Evolutionary conservation across 108 stramenopile species (phyloP), one percentile per base, ranked within the genome.

Genomic region (Mayamaea pseudoterrestris): DNA sequence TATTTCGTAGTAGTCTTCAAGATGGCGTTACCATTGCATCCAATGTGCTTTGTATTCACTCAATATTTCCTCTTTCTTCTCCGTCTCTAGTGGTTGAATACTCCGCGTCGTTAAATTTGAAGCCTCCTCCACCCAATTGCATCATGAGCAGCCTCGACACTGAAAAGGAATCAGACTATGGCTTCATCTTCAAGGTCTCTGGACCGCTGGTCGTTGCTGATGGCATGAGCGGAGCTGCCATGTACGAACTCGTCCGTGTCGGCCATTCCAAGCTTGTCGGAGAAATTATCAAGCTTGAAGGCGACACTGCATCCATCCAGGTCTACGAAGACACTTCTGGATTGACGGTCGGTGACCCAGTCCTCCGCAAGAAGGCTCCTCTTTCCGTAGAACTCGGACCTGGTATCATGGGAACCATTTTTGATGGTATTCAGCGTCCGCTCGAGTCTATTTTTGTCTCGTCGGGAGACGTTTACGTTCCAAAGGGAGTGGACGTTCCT

Each of bases 391-490:
- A 95, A 60, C 80, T 99, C 18, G 98, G 98, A 27, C 98, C 98
- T 18, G 98, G 98, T 46, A 96, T 99, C 82, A 98, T 98, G 96
- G 96, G 84, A 37, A 93, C 94, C 36, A 99, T 99, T 71, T 98
- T 99, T 68, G 98, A 99, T 71, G 98, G 98, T 42, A 98, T 99
- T 57, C 98, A 99, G 74, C 94, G 98, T 58, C 98, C 98, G 26
- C 57, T 99, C 45, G 95, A 97, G 57, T 66, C 71, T 60, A 98
- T 99, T 59, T 93, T 83, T 66, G 69, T 59, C 47, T 69, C 61
- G 2, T 63, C 63, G 12, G 88, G 86, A 11, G 93, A 92, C 58
- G 94, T 96, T 22, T 97, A 94, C 74, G 93, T 99, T 2, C 93
- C 93, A 26, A 93, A 93, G 70, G 98, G 98, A 53, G 95, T 97